Evolutionary conservation across 2,329 filamentous ascomycete species (phyloP).

Genomic region (Sporothrix pallida): DNA sequence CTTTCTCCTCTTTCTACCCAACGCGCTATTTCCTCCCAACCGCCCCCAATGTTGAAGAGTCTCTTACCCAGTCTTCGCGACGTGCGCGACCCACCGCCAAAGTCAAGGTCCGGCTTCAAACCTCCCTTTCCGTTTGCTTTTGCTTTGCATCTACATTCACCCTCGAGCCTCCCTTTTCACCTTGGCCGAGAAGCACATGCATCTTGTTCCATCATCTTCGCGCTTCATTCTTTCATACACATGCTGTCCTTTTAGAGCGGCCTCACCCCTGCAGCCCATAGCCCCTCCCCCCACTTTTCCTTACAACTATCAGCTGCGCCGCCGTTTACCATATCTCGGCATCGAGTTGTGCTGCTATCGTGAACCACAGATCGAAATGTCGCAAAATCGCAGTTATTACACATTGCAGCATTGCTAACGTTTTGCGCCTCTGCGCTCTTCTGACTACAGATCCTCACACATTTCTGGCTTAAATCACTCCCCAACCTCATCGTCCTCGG

Average conservation of each 20-base stretch:
- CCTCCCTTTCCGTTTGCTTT: conserved; percentile 2
- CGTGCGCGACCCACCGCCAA: conserved; percentile 40
- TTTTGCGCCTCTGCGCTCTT: conserved; percentile 24
- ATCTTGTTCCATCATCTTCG: background rate
- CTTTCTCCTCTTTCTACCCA: background rate
- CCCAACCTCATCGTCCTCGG: conserved; percentile 76
- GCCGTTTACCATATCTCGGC: background rate
- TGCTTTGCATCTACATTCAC: conserved; percentile 8
- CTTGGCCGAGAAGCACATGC: background rate
- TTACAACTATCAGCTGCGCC: conserved; percentile 11
- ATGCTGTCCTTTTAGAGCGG: background rate
- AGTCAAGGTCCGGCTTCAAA: conserved; percentile 41
- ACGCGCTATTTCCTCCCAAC: background rate
- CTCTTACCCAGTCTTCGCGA: conserved; percentile 42
- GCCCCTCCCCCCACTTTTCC: conserved; percentile 34
- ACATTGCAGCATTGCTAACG: conserved; percentile 13
- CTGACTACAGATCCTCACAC: conserved; percentile 58
- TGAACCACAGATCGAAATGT: background rate
- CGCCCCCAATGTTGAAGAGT: conserved; percentile 40
- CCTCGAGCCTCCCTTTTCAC: background rate
- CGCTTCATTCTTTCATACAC: background rate
- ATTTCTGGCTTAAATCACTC: conserved; percentile 70
- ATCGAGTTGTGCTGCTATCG: background rate
- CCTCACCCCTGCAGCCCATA: conserved; percentile 18
- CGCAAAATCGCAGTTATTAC: background rate